Conservation (phyloP, 2,329 filamentous ascomycete genomes). For the Paramyrothecium sp. region DNA sequence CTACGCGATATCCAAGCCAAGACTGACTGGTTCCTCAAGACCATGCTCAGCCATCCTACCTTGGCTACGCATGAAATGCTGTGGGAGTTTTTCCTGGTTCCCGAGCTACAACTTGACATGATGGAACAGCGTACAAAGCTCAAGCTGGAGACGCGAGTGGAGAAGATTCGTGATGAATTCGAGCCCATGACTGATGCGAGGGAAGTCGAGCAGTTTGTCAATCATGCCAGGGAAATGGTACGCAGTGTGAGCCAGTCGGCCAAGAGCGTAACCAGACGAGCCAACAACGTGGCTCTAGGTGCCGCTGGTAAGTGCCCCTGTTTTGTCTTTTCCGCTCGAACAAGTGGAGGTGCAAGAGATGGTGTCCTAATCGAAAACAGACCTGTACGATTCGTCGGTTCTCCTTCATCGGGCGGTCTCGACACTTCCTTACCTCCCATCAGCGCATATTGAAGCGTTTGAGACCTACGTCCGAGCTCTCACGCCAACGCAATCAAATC, state of each 20-base stretch:
- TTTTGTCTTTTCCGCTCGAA: neutral
- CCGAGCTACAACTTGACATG: conserved; percentile 85
- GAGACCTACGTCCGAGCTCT: conserved; percentile 68
- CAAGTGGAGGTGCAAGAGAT: conserved; percentile 11
- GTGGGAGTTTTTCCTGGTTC: conserved; percentile 98
- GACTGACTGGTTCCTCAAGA: conserved; percentile 84
- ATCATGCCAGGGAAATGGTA: conserved; percentile 87
- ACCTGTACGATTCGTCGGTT: conserved; percentile 66
- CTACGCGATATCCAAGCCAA: conserved; percentile 84
- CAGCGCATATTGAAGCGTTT: conserved; percentile 66
- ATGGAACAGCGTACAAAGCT: conserved; percentile 84
- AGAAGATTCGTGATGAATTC: conserved; percentile 86
- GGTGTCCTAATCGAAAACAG: conserved; percentile 36
- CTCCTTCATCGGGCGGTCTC: conserved; percentile 52
- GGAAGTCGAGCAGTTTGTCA: conserved; percentile 91
- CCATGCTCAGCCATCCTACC: conserved; percentile 83
- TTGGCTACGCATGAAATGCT: conserved; percentile 95
- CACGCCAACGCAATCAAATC: conserved; percentile 68
- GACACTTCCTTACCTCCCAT: conserved; percentile 66
- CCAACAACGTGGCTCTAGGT: conserved; percentile 69
- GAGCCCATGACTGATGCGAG: conserved; percentile 78
- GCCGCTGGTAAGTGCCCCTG: conserved; percentile 48
- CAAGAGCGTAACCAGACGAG: conserved; percentile 76
- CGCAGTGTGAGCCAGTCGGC: conserved; percentile 81
- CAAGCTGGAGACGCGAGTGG: conserved; percentile 79